These are phyloP conservation scores for Ustilaginoidea virens DNA, from an alignment of 2,329 filamentous ascomycete genomes.

Conservation along the genomic window DNA sequence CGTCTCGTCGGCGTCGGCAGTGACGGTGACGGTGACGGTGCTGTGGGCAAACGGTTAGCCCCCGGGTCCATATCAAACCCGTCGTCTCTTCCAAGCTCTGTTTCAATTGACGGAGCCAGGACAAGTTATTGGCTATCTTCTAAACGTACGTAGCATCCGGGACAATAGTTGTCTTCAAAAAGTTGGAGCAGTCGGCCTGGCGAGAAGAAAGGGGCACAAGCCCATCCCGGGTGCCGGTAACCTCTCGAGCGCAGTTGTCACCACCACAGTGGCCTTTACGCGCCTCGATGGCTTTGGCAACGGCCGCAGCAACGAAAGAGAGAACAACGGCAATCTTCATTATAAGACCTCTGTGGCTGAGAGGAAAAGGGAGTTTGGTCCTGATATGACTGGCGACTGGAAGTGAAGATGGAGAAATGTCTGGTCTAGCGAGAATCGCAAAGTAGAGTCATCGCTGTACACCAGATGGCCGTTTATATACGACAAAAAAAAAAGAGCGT, in stretches of 20 bases:
- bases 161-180: constrained; percentile 23
- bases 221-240: constrained; percentile 25
- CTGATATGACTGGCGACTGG: constrained; percentile 2
- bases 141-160: constrained; percentile 23
- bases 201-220: constrained; percentile 19
- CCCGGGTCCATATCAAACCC: not conserved
- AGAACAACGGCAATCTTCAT: constrained; percentile 27
- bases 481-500: too few species aligned
- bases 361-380: not conserved
- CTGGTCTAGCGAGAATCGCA: too few species aligned
- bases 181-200: constrained; percentile 25
- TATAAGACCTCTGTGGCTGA: constrained; percentile 11
- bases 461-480: not conserved
- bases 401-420: too few species aligned
- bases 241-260: constrained; percentile 31
- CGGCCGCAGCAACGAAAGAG: constrained; percentile 20
- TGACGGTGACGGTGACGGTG: constrained; percentile 22
- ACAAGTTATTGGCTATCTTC: not conserved
- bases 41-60: constrained; percentile 5
- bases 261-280: constrained; percentile 19
- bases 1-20: constrained; percentile 17
- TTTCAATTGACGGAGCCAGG: not conserved
- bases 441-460: not conserved
- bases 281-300: constrained; percentile 19
- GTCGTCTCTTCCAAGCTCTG: not conserved